Evolutionary conservation across 331 rosid species (phyloP), one percentile per base, ranked within the genome.

Genomic region (Quercus phellos): DNA sequence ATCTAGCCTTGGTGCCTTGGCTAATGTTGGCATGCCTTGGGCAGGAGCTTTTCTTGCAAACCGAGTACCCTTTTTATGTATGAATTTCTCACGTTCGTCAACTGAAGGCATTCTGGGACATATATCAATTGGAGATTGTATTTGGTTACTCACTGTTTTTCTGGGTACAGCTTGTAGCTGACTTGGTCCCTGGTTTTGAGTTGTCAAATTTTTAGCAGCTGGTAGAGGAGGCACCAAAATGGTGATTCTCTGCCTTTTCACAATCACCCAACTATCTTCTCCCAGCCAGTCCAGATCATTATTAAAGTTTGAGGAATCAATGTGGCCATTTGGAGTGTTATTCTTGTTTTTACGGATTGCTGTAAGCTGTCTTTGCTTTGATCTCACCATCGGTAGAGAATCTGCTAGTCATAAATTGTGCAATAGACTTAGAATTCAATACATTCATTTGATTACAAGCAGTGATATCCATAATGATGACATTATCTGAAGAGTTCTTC

Each of bases 171-270:
- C 75, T 61, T 82, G 94, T 70, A 34, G 79, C 73, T 83, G 87
- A 75, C 82, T 79, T 3, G 86, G 89, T 75, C 70, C 93, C 38
- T 51, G 82, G 78, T 79, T 73, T 72, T 76, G 78, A 32, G 78
- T 77, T 27, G 87, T 56, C 68, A 79, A 59, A 43, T 35, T 75
- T 74, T 77, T 80, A n/a, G 81, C 74, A 81, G 38, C 72, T 43
- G 92, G 85, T n/a, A 72, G 79, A n/a, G 90, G 75, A 77, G 98
- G 88, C 75, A 95, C 90, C 75, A 93, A 77, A 76, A 95, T 90
- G 79, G 81, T 91, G 61, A 95, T 87, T 77, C 86, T 88, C 88
- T 91, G 97, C 87, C 75, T 87, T 87, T 95, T 91, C 12, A 95
- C 98, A 51, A 91, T 93, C 78, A 95, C 78, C 98, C 99, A 95